Evolutionary conservation across 2,329 filamentous ascomycete species (phyloP).

Genomic region (Colletotrichum graminicola): DNA sequence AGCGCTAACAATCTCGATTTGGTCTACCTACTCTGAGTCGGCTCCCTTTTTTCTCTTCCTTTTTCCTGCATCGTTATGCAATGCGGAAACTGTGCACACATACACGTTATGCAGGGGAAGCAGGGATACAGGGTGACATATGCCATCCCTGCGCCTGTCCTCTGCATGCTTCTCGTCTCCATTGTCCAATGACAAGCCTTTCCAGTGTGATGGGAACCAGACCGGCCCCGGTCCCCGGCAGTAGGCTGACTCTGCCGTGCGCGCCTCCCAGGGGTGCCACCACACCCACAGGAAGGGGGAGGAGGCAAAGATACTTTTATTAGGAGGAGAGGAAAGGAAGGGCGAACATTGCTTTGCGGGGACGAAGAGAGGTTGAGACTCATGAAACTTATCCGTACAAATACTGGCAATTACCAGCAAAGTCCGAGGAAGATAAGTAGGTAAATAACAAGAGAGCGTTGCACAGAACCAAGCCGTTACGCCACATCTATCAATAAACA

Average conservation of each 20-base stretch:
- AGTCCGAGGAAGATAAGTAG: not conserved
- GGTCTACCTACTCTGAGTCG: not conserved
- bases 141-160: slow-evolving; percentile 21
- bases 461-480: not conserved
- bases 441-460: not conserved
- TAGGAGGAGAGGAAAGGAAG: not conserved
- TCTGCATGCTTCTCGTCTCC: slow-evolving; percentile 2
- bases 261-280: slow-evolving; percentile 13
- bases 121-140: not conserved
- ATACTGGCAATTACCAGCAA: not conserved
- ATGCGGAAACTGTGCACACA: not conserved
- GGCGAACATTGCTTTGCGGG: not conserved
- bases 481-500: not conserved
- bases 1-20: not conserved
- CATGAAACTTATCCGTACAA: slow-evolving; percentile 10
- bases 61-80: slow-evolving; percentile 2
- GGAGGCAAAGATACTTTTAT: slow-evolving; percentile 8
- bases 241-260: slow-evolving; percentile 35
- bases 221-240: slow-evolving; percentile 22
- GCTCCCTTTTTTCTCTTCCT: not conserved
- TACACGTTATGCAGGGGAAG: slow-evolving; percentile 1
- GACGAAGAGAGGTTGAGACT: slow-evolving; percentile 4
- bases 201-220: slow-evolving; percentile 31
- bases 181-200: slow-evolving; percentile 19
- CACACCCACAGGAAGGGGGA: slow-evolving; percentile 25